Evolutionary conservation across 768 basidiomycete species (phyloP).

Genomic region (Boletus reticuloceps): DNA sequence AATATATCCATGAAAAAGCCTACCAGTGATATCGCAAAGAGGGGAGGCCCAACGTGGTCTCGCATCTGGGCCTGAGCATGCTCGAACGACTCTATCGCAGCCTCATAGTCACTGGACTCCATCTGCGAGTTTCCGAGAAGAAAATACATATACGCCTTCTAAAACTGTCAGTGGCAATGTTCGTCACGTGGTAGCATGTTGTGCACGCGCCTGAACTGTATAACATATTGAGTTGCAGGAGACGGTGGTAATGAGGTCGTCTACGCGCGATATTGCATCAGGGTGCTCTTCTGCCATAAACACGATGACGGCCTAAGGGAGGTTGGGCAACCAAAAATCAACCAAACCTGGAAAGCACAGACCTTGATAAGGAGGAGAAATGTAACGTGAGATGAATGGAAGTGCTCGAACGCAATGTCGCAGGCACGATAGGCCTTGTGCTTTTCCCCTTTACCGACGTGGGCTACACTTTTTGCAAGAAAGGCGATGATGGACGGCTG

Average conservation of each 20-base stretch:
- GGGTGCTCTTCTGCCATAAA: not conserved
- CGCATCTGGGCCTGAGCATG: not conserved
- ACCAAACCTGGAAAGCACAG: no score
- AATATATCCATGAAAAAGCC: no score
- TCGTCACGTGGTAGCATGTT: no score
- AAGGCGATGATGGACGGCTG: not conserved
- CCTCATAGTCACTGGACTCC: not conserved
- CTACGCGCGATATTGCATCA: not conserved
- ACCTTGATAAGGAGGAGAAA: not conserved
- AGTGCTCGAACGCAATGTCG: not conserved
- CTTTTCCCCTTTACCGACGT: not conserved
- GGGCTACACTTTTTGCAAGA: not conserved
- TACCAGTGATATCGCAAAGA: not conserved
- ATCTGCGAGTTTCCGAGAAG: not conserved
- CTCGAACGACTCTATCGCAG: not conserved
- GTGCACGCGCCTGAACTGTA: not conserved
- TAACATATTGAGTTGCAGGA: not conserved
- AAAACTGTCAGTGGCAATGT: not conserved
- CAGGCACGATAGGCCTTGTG: not conserved
- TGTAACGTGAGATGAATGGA: not conserved
- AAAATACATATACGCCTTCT: not conserved
- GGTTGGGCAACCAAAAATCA: no score
- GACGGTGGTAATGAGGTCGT: not conserved
- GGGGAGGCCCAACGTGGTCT: not conserved
- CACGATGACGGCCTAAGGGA: not conserved